phyloP scores from a whole-genome alignment of 768 basidiomycete genomes.

The Agaricus blazei region DNA sequence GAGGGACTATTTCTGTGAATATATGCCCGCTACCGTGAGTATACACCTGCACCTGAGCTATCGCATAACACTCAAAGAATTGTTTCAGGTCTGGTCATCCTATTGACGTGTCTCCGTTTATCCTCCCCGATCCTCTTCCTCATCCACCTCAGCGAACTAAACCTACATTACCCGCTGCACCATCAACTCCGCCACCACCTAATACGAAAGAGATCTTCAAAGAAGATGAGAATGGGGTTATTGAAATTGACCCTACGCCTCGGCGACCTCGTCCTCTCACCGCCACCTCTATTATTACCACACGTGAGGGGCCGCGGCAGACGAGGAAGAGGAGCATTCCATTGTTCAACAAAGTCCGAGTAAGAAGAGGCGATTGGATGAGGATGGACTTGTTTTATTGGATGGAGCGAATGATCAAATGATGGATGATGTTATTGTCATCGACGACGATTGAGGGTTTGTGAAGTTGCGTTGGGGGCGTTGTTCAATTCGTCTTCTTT shows the following conservation, averaged over 20 bases:
- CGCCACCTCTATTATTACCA: background rate
- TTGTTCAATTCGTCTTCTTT: background rate
- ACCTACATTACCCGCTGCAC: slow-evolving; percentile 26
- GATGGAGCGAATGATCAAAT: slow-evolving; percentile 51
- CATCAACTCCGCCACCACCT: slow-evolving; percentile 35
- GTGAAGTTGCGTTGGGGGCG: background rate
- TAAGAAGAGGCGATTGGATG: slow-evolving; percentile 62
- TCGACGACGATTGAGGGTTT: slow-evolving; percentile 20
- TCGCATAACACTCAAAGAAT: background rate
- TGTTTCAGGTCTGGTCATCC: slow-evolving; percentile 50
- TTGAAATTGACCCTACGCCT: slow-evolving; percentile 50
- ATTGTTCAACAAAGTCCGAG: slow-evolving; percentile 42
- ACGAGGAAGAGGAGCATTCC: slow-evolving; percentile 18
- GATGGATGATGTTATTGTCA: slow-evolving; percentile 32
- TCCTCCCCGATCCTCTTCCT: slow-evolving; percentile 65
- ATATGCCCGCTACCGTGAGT: slow-evolving; percentile 71
- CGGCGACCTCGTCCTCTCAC: slow-evolving; percentile 27
- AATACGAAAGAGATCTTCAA: slow-evolving; percentile 22
- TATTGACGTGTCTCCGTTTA: slow-evolving; percentile 42
- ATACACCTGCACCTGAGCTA: slow-evolving; percentile 14
- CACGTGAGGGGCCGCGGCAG: slow-evolving; percentile 2
- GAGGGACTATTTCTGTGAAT: slow-evolving; percentile 66
- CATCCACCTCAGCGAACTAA: slow-evolving; percentile 42
- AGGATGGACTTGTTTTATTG: slow-evolving; percentile 69
- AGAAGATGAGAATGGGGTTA: slow-evolving; percentile 50